Percentiles rank a stretch among this genome's conserved stretches.
Conservation (phyloP, 495 filamentous ascomycete genomes). For the Astrocystis sublimbata region DNA sequence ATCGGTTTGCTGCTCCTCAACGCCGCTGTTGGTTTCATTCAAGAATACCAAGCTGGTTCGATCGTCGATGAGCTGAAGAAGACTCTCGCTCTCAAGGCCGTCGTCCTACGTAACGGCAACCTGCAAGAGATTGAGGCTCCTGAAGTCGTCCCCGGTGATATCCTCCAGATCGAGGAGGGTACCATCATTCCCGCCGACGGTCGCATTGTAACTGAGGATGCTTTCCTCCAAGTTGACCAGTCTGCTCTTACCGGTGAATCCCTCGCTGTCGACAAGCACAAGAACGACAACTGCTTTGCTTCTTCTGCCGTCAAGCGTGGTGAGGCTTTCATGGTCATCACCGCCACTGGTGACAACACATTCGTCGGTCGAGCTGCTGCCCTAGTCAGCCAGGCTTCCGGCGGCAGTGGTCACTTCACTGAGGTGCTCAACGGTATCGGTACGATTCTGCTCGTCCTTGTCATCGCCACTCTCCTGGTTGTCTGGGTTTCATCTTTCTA, state of each 20-base stretch:
- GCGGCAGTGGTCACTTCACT: slow-evolving; percentile 81
- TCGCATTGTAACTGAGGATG: slow-evolving; percentile 73
- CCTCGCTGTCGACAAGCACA: slow-evolving; percentile 84
- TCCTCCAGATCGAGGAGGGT: slow-evolving; percentile 84
- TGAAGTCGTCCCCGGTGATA: slow-evolving; percentile 87
- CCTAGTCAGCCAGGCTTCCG: slow-evolving; percentile 72
- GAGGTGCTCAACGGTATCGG: slow-evolving; percentile 84
- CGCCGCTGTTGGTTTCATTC: slow-evolving; percentile 80
- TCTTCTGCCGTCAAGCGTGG: slow-evolving; percentile 91
- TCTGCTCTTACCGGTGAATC: slow-evolving; percentile 92
- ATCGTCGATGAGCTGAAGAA: slow-evolving; percentile 93
- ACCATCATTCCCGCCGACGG: slow-evolving; percentile 91
- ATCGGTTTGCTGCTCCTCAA: slow-evolving; percentile 75
- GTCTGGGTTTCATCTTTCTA: slow-evolving; percentile 89
- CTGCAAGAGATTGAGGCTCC: slow-evolving; percentile 72
- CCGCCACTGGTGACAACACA: slow-evolving; percentile 81
- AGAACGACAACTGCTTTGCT: slow-evolving; percentile 74
- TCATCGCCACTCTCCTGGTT: slow-evolving; percentile 74
- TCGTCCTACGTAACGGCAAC: slow-evolving; percentile 75
- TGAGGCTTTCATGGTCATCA: slow-evolving; percentile 77
- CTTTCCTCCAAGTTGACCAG: slow-evolving; percentile 88
- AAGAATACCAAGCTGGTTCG: slow-evolving; percentile 87
- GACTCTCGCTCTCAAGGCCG: slow-evolving; percentile 81
- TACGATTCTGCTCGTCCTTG: slow-evolving; percentile 77
- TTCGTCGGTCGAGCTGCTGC: slow-evolving; percentile 88